A percentile compares a stretch with the other conserved stretches of the same genome.
These are phyloP conservation scores for Neurospora sp. DNA, from an alignment of 2,329 filamentous ascomycete species.

Conservation along the genomic window DNA sequence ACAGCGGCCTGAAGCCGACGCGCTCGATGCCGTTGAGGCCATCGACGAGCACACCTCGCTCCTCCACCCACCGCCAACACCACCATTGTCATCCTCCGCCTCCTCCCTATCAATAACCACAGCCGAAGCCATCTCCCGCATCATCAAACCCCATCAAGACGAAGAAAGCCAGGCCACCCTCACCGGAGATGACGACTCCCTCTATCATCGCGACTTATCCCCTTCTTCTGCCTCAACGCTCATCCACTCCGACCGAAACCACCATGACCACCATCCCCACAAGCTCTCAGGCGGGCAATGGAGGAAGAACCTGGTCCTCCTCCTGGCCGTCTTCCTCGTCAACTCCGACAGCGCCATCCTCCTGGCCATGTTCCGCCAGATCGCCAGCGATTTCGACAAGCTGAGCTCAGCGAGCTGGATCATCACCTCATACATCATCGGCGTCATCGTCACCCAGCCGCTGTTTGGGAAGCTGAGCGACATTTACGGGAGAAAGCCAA, in stretches of 20 bases:
- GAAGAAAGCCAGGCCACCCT: neutral
- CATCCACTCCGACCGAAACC: neutral
- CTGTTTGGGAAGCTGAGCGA: slow-evolving; percentile 6
- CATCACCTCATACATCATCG: slow-evolving; percentile 7
- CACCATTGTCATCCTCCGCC: neutral
- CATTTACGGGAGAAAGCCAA: slow-evolving; percentile 6
- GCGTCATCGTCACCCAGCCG: slow-evolving; percentile 6
- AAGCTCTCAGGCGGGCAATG: neutral
- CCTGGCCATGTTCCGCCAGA: slow-evolving; percentile 9
- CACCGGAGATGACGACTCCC: neutral
- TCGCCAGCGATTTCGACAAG: slow-evolving; percentile 9
- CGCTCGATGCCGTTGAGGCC: neutral
- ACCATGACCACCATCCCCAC: neutral
- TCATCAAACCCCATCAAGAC: neutral
- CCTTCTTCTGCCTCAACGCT: slow-evolving; percentile 2
- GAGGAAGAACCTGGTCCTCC: slow-evolving; percentile 7
- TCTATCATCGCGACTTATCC: neutral
- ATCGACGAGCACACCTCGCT: neutral
- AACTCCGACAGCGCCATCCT: slow-evolving; percentile 10
- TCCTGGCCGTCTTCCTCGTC: slow-evolving; percentile 10
- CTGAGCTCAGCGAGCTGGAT: slow-evolving; percentile 9
- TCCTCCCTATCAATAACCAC: neutral
- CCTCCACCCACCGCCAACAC: neutral
- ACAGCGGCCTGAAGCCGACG: neutral
- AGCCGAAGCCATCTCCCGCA: neutral